A percentile compares a stretch with the other conserved stretches of the same genome.
Conservation (phyloP, 23 red algal species). For the Gracilaria gracilis region DNA sequence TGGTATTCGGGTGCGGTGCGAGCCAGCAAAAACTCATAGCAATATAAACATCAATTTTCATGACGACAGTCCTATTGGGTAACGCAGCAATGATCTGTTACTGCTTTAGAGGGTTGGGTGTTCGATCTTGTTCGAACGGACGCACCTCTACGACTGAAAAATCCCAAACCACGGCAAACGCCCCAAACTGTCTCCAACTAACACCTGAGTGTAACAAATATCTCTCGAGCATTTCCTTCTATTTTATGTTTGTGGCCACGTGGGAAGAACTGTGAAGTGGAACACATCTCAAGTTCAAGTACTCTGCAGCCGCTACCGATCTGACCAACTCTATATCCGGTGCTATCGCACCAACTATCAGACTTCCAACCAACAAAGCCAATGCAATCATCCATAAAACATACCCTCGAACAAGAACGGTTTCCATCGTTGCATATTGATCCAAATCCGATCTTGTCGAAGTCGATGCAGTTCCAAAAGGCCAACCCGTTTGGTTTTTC, state of each 20-base stretch:
- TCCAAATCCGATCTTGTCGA: not conserved
- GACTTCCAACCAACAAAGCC: not conserved
- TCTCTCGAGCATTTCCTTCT: no score
- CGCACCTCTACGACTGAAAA: no score
- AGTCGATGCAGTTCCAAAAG: not conserved
- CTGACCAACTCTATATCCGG: not conserved
- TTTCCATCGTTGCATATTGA: not conserved
- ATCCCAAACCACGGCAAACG: no score
- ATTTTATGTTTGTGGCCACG: not conserved
- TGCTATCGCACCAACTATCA: not conserved
- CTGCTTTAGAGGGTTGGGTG: no score
- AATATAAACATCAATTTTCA: no score
- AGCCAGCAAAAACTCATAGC: no score
- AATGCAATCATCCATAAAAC: not conserved
- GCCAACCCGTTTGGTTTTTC: not conserved
- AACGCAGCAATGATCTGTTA: no score
- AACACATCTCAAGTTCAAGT: not conserved
- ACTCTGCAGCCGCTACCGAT: slow-evolving; percentile 8
- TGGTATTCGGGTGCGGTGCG: no score
- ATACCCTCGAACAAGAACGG: slow-evolving; percentile 3
- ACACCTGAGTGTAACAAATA: no score
- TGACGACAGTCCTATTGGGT: no score
- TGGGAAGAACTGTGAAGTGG: not conserved
- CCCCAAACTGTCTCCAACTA: no score
- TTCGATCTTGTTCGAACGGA: no score